Evolutionary conservation across 306 rosid genomes (phyloP).

Genomic region (Echinosophora koreensis): DNA sequence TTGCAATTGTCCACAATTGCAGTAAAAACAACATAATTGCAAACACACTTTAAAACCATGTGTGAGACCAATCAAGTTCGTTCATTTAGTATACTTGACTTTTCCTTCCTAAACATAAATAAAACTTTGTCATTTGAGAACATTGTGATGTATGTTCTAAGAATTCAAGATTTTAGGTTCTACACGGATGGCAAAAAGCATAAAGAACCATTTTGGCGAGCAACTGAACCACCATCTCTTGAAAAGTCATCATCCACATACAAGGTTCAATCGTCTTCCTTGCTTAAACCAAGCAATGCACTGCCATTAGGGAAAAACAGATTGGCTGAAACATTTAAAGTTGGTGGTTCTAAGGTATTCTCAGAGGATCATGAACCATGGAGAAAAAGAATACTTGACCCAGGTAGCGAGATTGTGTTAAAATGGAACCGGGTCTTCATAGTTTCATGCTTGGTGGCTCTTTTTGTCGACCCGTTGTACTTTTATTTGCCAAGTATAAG

Average conservation of each 20-base stretch:
- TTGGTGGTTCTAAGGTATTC: conserved; percentile 73
- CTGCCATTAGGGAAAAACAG: conserved; percentile 58
- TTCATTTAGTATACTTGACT: conserved; percentile 35
- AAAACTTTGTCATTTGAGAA: not conserved
- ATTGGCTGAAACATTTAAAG: conserved; percentile 58
- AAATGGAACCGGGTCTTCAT: conserved; percentile 95
- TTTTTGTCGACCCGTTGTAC: conserved; percentile 82
- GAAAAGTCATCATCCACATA: conserved; percentile 67
- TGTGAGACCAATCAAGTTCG: conserved; percentile 6
- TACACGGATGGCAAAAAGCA: conserved; percentile 69
- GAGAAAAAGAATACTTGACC: conserved; percentile 88
- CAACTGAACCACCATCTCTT: conserved; percentile 56
- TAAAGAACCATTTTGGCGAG: conserved; percentile 59
- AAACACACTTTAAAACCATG: not conserved
- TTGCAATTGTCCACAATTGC: too few species aligned
- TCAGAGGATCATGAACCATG: conserved; percentile 81
- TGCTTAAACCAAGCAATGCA: conserved; percentile 59
- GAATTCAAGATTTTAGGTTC: conserved; percentile 61
- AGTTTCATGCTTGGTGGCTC: conserved; percentile 84
- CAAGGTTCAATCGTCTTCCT: conserved; percentile 61
- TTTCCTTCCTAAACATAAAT: conserved; percentile 46
- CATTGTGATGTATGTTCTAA: conserved; percentile 16
- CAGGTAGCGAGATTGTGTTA: conserved; percentile 83
- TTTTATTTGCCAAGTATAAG: conserved; percentile 79
- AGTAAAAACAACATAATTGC: too few species aligned